Base-by-base conservation (phyloP, 768 basidiomycete genomes). In the Leccinum imitatum region DNA sequence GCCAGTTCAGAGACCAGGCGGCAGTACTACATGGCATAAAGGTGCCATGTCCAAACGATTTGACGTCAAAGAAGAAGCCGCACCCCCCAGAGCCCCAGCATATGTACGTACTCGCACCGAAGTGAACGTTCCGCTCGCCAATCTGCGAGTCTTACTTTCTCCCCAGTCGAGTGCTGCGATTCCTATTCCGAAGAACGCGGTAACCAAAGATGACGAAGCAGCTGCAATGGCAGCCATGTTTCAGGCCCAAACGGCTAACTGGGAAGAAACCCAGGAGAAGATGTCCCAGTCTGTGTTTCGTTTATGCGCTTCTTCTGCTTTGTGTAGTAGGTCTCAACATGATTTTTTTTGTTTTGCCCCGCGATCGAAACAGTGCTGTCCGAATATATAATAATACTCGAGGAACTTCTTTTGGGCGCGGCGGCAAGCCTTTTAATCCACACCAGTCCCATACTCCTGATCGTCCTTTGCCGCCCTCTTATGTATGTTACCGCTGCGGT, bases 161-260 rank as follows among this genome's bases (percentile, higher is more conserved):
- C 66, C 52, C 57, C 78, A 58, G 76, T 78, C 54, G 77, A 78
- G 58, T 73, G n/a, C 79, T 4, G 66, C 68, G 1, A 56, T 58
- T 5, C 50, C 58, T 21, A 71, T 75, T 30, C 79, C 76, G 27
- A 79, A 82, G 47, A 75, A 65, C 52, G 69, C 73, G 17, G 82
- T 81, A 21, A 78, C 81, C 2, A 80, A 83, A 63, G 83, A 85
- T 53, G 96, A 97, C 63, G 97, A 98, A 73, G 91, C 90, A 31
- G 91, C 90, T n/a, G 90, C 93, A 37, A 91, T 99, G 82, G 90
- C 89, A n/a, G 95, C 95, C 67, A 97, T 99, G 92, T 95, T 98
- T 75, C 89, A 92, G 75, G 91, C 91, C 61, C 91, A 94, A 76
- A 87, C 87, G 44, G 87, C 91, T 64, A 92, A 95, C 76, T 99